Evolutionary conservation across 2,329 filamentous ascomycete genomes (phyloP).

Genomic region (Alternaria sp.): DNA sequence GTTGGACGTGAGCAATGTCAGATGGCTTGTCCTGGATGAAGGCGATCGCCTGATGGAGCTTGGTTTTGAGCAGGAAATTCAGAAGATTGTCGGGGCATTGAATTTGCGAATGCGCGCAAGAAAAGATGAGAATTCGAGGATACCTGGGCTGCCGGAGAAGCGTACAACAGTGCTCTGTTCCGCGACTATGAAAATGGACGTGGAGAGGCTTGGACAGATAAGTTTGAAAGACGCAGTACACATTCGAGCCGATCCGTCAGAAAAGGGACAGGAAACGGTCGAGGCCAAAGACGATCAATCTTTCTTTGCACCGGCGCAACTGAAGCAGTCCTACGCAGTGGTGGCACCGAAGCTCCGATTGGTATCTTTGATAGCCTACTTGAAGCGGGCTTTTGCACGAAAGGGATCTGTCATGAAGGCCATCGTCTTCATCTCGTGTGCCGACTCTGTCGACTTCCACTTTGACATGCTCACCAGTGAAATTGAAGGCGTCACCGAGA

Average conservation of each 20-base stretch:
- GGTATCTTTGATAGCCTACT: conserved; percentile 82
- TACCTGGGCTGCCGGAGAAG: conserved; percentile 73
- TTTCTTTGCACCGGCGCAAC: conserved; percentile 86
- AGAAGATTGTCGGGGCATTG: conserved; percentile 82
- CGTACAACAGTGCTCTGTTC: conserved; percentile 92
- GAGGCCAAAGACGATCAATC: conserved; percentile 58
- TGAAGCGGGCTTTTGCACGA: conserved; percentile 87
- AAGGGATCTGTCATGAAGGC: conserved; percentile 95
- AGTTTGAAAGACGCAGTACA: conserved; percentile 92
- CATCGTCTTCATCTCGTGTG: conserved; percentile 95
- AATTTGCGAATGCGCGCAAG: conserved; percentile 69
- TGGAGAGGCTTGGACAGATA: conserved; percentile 91
- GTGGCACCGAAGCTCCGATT: conserved; percentile 89
- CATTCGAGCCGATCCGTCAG: conserved; percentile 72
- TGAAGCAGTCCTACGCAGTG: conserved; percentile 90
- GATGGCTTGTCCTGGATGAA: conserved; percentile 95
- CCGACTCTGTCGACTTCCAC: conserved; percentile 96
- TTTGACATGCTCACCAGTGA: conserved; percentile 76
- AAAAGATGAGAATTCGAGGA: conserved; percentile 67
- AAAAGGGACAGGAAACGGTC: conserved; percentile 60
- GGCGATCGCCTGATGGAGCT: conserved; percentile 98
- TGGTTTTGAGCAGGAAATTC: conserved; percentile 93
- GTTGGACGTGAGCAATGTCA: conserved; percentile 84
- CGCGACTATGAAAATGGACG: conserved; percentile 97
- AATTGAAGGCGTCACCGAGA: conserved; percentile 40